phyloP scores from a whole-genome alignment of 805 yeast species.

The Nakazawaea wickerhamii region DNA sequence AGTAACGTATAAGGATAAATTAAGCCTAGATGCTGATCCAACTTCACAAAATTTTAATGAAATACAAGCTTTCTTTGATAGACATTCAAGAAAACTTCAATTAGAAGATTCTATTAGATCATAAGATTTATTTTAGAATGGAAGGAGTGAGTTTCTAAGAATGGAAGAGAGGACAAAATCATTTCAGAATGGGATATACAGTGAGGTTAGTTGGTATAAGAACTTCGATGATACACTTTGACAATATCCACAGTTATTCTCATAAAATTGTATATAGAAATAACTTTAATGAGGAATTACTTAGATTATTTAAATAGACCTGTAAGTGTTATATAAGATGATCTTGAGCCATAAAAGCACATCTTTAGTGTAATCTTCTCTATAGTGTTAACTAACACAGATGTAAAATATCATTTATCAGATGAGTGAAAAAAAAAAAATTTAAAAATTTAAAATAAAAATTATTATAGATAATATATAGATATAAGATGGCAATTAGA shows the following conservation, averaged over 20 bases:
- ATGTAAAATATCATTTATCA: too few relatives aligned
- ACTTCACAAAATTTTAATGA: slow-evolving; percentile 49
- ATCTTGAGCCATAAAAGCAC: too few relatives aligned
- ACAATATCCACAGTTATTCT: too few relatives aligned
- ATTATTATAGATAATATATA: background rate
- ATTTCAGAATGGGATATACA: too few relatives aligned
- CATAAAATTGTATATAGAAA: too few relatives aligned
- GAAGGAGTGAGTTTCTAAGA: background rate
- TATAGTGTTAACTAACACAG: too few relatives aligned
- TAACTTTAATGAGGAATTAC: too few relatives aligned
- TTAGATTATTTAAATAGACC: too few relatives aligned
- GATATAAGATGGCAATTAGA: background rate
- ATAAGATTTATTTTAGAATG: background rate
- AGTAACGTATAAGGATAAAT: slow-evolving; percentile 80
- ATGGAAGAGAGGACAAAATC: background rate
- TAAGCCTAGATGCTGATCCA: slow-evolving; percentile 65
- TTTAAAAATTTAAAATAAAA: background rate
- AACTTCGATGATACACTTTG: too few relatives aligned
- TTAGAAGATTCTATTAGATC: slow-evolving; percentile 62
- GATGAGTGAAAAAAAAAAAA: slow-evolving; percentile 2
- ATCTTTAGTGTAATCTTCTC: too few relatives aligned
- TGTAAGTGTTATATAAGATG: too few relatives aligned
- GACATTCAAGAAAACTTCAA: slow-evolving; percentile 75
- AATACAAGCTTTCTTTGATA: slow-evolving; percentile 60
- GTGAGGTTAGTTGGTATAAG: too few relatives aligned